Evolutionary conservation across 768 basidiomycete genomes (phyloP).

Genomic region (Tulasnella sp.): DNA sequence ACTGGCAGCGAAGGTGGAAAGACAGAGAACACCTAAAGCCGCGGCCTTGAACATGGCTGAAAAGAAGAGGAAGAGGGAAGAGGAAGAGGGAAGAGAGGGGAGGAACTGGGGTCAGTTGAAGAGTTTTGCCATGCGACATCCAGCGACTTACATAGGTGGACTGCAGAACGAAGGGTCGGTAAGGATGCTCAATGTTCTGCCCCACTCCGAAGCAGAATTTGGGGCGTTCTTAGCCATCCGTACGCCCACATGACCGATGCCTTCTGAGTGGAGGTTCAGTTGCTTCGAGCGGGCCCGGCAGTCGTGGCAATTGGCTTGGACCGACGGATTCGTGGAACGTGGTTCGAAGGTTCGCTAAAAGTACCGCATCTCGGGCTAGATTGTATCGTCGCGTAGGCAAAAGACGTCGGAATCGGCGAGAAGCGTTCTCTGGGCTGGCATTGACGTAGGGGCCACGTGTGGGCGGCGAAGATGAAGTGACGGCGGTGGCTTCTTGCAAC

Average conservation of each 20-base stretch:
- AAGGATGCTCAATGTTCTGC: background rate
- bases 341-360: background rate
- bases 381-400: background rate
- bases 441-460: background rate
- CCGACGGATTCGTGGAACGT: background rate
- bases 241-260: background rate
- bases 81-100: slow-evolving; percentile 2
- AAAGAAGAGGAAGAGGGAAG: background rate
- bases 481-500: background rate
- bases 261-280: background rate
- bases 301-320: background rate
- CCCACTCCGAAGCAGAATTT: background rate
- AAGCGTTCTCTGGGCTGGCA: background rate
- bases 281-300: background rate
- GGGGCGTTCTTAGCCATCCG: background rate
- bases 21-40: background rate
- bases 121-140: background rate
- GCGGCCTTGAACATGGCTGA: background rate
- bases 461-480: background rate
- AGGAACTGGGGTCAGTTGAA: slow-evolving; percentile 9
- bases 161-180: background rate
- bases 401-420: background rate
- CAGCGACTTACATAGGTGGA: background rate
- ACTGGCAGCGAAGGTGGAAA: slow-evolving; percentile 8
- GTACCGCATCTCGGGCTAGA: background rate